Evolutionary conservation across 129 eudicot genomes (phyloP), one percentile per base, ranked within the genome.

Genomic region (Helichrysum umbraculigerum): DNA sequence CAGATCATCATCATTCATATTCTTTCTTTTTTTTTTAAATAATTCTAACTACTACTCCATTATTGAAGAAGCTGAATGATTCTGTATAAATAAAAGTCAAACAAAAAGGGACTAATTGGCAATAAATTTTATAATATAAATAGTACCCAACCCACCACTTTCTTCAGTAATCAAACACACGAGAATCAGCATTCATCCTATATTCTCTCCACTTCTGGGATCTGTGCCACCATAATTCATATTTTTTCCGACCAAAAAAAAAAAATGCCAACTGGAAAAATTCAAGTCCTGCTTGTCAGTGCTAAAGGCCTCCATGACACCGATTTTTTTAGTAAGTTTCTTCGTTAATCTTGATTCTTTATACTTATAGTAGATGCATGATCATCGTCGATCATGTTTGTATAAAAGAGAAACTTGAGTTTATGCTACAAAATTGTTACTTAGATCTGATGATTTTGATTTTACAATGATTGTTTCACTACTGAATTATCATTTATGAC

Each of bases 261-360:
- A 30, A 54, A 16, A 5, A 89, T 89, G 96, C 79, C 75, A 19
- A 79, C 67, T 28, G 90, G 92, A 62, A 87, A 80, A 70, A 88
- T 89, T 22, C 85, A 87, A 64, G 96, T 89, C 54, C 81, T 81
- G 22, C 88, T 89, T 59, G 88, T 85, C 7, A 60, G 84, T 21
- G 96, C 96, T 68, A 89, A 89, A 83, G 92, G 96, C 71, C 96
- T 89, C 58, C 85, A 87, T 34, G 85, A 89, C 89, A 28, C 92
- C 47, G 96, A 89, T 79, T 83, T 87, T 65, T 88, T 87, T 4
- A 42, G 96, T 89, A 87, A 81, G 89, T 80, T 65, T 19, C 7
- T 7, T 35, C 4, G 2, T 76, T 58, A 11, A 71, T 50, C 65
- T 62, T 17, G 12, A 6, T 25, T 25, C 1, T 1, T 25, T 25